A percentile compares a stretch with the other conserved stretches of the same genome.
Conservation (phyloP, 2,329 filamentous ascomycete genomes). For the Sclerotiophoma versabilis region DNA sequence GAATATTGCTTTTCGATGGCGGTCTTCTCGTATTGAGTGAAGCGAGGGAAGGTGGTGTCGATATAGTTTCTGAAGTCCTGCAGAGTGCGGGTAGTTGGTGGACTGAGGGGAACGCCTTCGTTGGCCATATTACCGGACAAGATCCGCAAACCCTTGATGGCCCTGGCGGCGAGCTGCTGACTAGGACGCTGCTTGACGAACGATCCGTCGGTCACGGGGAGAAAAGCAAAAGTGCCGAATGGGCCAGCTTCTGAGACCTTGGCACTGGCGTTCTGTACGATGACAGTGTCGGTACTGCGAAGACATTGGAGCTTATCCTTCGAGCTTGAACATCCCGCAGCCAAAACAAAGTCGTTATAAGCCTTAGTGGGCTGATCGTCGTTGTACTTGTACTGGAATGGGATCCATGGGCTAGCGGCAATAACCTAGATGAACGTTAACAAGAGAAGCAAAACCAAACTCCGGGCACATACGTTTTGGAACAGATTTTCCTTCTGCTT, state of each 20-base stretch:
- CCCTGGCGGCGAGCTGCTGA: constrained; percentile 32
- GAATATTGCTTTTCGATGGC: constrained; percentile 39
- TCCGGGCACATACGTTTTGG: constrained; percentile 36
- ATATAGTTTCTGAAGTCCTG: constrained; percentile 42
- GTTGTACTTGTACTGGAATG: constrained; percentile 42
- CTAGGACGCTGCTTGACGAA: constrained; percentile 49
- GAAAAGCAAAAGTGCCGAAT: constrained; percentile 53
- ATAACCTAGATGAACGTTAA: constrained; percentile 34
- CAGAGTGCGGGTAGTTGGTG: constrained; percentile 37
- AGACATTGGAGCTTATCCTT: constrained; percentile 38
- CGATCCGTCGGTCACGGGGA: constrained; percentile 51
- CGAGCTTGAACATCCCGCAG: constrained; percentile 36
- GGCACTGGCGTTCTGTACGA: constrained; percentile 40
- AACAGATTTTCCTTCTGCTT: constrained; percentile 40
- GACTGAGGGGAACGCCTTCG: constrained; percentile 51
- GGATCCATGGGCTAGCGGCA: constrained; percentile 43
- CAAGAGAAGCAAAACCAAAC: constrained; percentile 17
- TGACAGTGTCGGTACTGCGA: constrained; percentile 29
- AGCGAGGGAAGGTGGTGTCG: constrained; percentile 43
- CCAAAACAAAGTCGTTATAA: constrained; percentile 39
- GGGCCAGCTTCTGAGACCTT: constrained; percentile 42
- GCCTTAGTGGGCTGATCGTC: constrained; percentile 39
- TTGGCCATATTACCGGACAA: constrained; percentile 47
- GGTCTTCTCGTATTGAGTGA: constrained; percentile 39
- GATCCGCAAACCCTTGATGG: constrained; percentile 36